Evolutionary conservation across 179 eudicot species (phyloP).

Genomic region (Camellia oleifera): DNA sequence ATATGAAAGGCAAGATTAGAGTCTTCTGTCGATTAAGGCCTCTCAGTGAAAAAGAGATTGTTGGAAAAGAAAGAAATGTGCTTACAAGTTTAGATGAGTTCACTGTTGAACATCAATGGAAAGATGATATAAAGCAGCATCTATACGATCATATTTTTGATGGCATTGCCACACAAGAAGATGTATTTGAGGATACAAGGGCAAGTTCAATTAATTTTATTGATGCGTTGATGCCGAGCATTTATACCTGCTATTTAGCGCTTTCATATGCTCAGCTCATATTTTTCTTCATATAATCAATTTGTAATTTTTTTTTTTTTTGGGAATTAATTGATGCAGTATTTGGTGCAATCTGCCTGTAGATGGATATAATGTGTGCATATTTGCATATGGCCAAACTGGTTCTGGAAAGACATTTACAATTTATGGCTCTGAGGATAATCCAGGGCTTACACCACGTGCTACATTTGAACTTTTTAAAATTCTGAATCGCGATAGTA

Average conservation of each 20-base stretch:
- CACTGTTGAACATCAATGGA: slow-evolving; percentile 95
- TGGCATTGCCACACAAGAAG: slow-evolving; percentile 81
- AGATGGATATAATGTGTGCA: slow-evolving; percentile 96
- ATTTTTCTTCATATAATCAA: not conserved
- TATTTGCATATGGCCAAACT: slow-evolving; percentile 99
- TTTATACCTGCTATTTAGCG: not conserved
- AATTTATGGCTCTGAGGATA: slow-evolving; percentile 71
- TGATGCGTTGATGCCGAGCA: not conserved
- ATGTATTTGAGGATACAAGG: slow-evolving; percentile 94
- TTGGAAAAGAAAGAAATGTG: slow-evolving; percentile 55
- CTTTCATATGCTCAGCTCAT: not conserved
- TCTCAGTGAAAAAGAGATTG: slow-evolving; percentile 68
- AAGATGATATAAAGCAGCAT: slow-evolving; percentile 86
- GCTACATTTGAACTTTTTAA: slow-evolving; percentile 91
- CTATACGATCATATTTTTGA: slow-evolving; percentile 91
- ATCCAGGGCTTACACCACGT: slow-evolving; percentile 92
- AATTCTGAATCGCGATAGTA: slow-evolving; percentile 67
- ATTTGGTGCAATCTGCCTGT: slow-evolving; percentile 96
- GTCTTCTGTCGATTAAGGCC: slow-evolving; percentile 94
- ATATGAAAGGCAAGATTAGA: slow-evolving; percentile 97
- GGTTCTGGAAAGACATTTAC: slow-evolving; percentile 99
- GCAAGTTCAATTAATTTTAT: slow-evolving; percentile 31
- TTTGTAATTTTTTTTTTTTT: not conserved
- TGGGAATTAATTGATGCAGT: slow-evolving; percentile 43
- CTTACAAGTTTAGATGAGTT: slow-evolving; percentile 75